Conservation (phyloP, 1,139 yeast species). For the Meyerozyma carpophila region DNA sequence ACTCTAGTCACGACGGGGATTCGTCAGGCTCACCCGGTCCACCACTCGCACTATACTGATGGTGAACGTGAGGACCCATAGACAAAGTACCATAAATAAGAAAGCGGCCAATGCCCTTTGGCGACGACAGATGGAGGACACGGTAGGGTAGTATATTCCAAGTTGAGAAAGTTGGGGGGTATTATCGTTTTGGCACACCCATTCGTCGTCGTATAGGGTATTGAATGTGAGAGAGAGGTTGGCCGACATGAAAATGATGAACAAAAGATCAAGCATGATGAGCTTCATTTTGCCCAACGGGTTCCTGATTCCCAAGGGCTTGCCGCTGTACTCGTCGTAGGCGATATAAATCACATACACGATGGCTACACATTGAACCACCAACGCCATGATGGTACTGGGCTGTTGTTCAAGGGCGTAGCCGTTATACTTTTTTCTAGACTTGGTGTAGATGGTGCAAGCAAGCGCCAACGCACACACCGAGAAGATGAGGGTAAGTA, state of each 20-base stretch:
- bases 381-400: slow-evolving; percentile 87
- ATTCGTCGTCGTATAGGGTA: slow-evolving; percentile 70
- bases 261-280: slow-evolving; percentile 70
- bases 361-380: slow-evolving; percentile 75
- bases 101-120: slow-evolving; percentile 79
- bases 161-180: slow-evolving; percentile 19
- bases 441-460: slow-evolving; percentile 51
- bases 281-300: slow-evolving; percentile 79
- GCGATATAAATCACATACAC: slow-evolving; percentile 77
- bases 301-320: slow-evolving; percentile 83
- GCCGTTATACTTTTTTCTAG: slow-evolving; percentile 35
- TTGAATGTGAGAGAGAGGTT: slow-evolving; percentile 82
- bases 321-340: slow-evolving; percentile 85
- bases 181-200: slow-evolving; percentile 60
- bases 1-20: neutral
- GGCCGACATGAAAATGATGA: slow-evolving; percentile 91
- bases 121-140: slow-evolving; percentile 59
- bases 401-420: slow-evolving; percentile 66
- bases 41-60: slow-evolving; percentile 81
- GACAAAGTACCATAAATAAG: slow-evolving; percentile 63
- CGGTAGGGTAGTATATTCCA: slow-evolving; percentile 24
- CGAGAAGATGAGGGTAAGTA: slow-evolving; percentile 60
- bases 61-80: slow-evolving; percentile 85
- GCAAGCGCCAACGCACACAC: slow-evolving; percentile 65
- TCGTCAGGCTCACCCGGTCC: slow-evolving; percentile 46